Evolutionary conservation across 1,284 basidiomycete species (phyloP).

Genomic region (Fomitopsis palustris): DNA sequence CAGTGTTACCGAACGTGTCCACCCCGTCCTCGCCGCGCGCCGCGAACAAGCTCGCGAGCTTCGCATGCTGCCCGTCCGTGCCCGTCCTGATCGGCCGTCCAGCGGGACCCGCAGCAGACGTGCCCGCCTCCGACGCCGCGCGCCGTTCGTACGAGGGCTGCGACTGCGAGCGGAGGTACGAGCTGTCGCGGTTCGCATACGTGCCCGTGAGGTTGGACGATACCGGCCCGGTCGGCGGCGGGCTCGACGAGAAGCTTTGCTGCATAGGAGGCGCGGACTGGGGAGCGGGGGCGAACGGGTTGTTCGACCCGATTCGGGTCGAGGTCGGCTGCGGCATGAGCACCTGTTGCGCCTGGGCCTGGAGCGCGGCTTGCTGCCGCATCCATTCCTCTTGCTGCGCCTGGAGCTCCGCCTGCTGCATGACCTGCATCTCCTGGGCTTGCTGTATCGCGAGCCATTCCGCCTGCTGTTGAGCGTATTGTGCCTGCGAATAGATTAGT

Average conservation of each 20-base stretch:
- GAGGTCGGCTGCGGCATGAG: constrained; percentile 56
- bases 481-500: background rate
- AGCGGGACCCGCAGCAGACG: constrained; percentile 20
- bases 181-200: constrained; percentile 15
- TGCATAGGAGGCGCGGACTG: constrained; percentile 37
- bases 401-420: constrained; percentile 43
- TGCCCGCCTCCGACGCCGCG: constrained; percentile 23
- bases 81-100: constrained; percentile 20
- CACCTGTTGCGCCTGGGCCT: constrained; percentile 32
- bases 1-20: constrained; percentile 33
- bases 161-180: constrained; percentile 2
- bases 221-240: constrained; percentile 17
- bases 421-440: constrained; percentile 40
- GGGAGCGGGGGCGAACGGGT: constrained; percentile 75
- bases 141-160: constrained; percentile 26
- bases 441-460: constrained; percentile 37
- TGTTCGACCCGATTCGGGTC: constrained; percentile 75
- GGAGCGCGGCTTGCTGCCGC: constrained; percentile 35
- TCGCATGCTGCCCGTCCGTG: constrained; percentile 58
- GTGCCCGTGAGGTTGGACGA: constrained; percentile 20
- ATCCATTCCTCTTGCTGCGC: constrained; percentile 51
- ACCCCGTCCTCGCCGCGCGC: constrained; percentile 25
- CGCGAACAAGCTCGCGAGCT: constrained; percentile 22
- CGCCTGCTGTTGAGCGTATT: constrained; percentile 26
- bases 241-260: constrained; percentile 16